These are phyloP conservation scores for Podospora pseudopauciseta DNA, from an alignment of 495 filamentous ascomycete genomes.

Conservation along the genomic window DNA sequence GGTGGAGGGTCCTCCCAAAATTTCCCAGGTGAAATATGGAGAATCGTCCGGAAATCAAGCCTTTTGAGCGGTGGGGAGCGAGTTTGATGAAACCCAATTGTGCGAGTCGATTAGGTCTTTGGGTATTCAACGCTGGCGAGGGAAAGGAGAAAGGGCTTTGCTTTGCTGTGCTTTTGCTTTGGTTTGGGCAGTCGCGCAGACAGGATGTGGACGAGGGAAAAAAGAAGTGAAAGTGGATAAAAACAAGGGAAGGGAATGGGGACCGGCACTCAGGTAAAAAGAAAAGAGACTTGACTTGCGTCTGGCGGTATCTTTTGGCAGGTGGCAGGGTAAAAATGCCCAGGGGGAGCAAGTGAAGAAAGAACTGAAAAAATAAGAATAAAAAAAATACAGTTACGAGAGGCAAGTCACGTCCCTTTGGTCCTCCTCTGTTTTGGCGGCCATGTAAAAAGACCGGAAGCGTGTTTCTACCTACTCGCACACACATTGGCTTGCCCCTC, in stretches of 20 bases:
- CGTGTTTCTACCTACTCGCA: background rate
- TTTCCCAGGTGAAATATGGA: conserved; percentile 1
- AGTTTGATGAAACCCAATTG: conserved; percentile 10
- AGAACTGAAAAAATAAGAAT: conserved; percentile 2
- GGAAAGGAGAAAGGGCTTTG: no score
- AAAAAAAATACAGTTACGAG: background rate
- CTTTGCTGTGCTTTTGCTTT: no score
- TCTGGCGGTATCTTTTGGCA: conserved; percentile 15
- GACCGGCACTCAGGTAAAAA: conserved; percentile 19
- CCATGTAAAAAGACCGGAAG: conserved; percentile 5
- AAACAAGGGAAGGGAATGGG: conserved; percentile 21
- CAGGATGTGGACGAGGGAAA: conserved; percentile 10
- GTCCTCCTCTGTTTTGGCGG: background rate
- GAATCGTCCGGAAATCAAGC: conserved; percentile 11
- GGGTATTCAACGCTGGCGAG: no score
- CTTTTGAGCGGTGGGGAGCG: conserved; percentile 9
- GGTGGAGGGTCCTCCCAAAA: conserved; percentile 14
- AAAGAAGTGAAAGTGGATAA: conserved; percentile 28
- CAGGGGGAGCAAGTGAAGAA: background rate
- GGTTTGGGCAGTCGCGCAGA: conserved; percentile 15
- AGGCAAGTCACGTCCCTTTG: conserved; percentile 1
- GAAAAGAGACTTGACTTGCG: background rate
- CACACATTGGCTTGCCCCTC: background rate
- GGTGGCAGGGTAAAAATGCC: conserved; percentile 16
- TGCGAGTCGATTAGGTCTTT: conserved; percentile 2